Percentiles rank a stretch among this genome's conserved stretches.
These are phyloP conservation scores for Kurtzmaniella natalensis DNA, from an alignment of 1,139 yeast genomes.

Conservation along the genomic window DNA sequence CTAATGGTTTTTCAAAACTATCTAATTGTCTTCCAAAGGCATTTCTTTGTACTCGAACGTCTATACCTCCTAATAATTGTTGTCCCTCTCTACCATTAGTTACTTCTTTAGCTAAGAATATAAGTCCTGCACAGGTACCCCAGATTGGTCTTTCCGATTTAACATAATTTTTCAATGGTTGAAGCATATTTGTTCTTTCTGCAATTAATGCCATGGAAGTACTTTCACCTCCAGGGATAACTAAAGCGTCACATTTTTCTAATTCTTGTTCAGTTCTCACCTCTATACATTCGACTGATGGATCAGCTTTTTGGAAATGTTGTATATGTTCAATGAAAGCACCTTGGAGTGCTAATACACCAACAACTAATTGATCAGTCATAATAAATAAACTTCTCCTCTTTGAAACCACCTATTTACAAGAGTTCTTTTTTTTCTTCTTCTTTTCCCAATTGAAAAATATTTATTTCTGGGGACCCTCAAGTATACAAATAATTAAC, in stretches of 20 bases:
- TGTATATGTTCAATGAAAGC: conserved; percentile 72
- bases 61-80: conserved; percentile 59
- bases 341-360: conserved; percentile 79
- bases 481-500: too few relatives aligned
- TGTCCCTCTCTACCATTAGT: conserved; percentile 57
- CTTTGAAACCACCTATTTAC: too few relatives aligned
- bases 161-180: conserved; percentile 52
- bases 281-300: conserved; percentile 32
- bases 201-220: conserved; percentile 74
- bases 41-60: conserved; percentile 62
- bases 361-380: conserved; percentile 33
- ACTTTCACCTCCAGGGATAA: conserved; percentile 82
- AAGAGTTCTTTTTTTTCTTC: too few relatives aligned
- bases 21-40: conserved; percentile 80
- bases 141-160: conserved; percentile 56
- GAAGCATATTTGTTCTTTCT: conserved; percentile 55
- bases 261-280: conserved; percentile 55
- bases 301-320: conserved; percentile 41
- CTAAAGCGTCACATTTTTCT: conserved; percentile 50
- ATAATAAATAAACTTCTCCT: conserved; percentile 11
- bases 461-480: too few relatives aligned
- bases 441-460: too few relatives aligned
- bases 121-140: conserved; percentile 89
- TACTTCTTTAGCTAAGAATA: conserved; percentile 57
- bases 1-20: conserved; percentile 52